Conservation (phyloP, 371 early-diverging fungal genomes). For the Batkoa obscura region DNA sequence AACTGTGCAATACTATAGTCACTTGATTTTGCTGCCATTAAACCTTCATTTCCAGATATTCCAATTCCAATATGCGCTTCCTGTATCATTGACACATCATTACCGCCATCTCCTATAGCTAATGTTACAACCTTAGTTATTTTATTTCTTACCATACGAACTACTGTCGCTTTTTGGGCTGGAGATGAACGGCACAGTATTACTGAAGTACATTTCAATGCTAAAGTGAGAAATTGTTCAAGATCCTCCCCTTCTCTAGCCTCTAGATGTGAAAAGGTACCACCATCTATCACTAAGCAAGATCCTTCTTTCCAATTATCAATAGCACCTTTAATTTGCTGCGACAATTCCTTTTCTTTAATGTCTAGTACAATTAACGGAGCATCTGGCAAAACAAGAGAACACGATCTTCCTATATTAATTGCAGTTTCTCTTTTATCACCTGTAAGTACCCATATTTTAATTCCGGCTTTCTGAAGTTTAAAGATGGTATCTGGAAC, state of each 20-base stretch:
- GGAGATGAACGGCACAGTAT: conserved; percentile 91
- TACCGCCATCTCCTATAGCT: conserved; percentile 98
- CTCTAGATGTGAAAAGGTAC: conserved; percentile 28
- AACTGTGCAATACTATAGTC: conserved; percentile 89
- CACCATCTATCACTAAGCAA: conserved; percentile 76
- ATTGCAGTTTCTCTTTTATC: conserved; percentile 99
- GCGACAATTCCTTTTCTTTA: conserved; percentile 1
- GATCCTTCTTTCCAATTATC: conserved; percentile 9
- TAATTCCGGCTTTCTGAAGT: conserved; percentile 78
- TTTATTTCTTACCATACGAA: conserved; percentile 56
- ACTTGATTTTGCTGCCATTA: conserved; percentile 72
- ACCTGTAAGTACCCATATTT: conserved; percentile 98
- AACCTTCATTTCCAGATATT: conserved; percentile 81
- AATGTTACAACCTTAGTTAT: conserved; percentile 41
- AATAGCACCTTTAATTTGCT: conserved; percentile 18
- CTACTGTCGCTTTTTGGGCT: conserved; percentile 91
- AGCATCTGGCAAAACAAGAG: conserved; percentile 50
- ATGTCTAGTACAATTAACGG: conserved; percentile 34
- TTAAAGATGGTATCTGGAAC: conserved; percentile 81
- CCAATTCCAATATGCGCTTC: conserved; percentile 92
- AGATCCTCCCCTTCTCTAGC: conserved; percentile 3
- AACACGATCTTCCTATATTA: conserved; percentile 83
- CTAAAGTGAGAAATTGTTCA: conserved; percentile 29
- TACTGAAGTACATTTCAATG: conserved; percentile 56
- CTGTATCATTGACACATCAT: conserved; percentile 86